phyloP scores from a whole-genome alignment of 2,329 filamentous ascomycete genomes.

The Sporothrix mexicana region DNA sequence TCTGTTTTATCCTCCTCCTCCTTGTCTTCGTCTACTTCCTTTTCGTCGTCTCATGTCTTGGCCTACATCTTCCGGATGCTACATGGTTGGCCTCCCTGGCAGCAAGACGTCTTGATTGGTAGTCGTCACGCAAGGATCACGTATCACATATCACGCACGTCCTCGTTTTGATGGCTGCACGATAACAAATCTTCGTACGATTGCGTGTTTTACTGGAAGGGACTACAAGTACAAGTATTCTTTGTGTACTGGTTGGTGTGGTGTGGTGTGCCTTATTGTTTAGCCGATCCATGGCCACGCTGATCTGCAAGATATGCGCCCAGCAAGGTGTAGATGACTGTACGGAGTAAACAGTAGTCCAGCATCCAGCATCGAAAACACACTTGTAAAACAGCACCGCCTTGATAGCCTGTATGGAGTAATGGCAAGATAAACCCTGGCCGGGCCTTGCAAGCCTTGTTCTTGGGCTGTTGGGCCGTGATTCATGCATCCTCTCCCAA shows the following conservation, averaged over 20 bases:
- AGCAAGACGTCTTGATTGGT: slow-evolving; percentile 22
- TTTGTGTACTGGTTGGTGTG: not conserved
- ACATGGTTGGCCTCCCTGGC: slow-evolving; percentile 6
- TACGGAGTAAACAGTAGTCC: not conserved
- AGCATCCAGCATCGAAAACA: too few relatives aligned
- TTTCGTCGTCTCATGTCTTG: not conserved
- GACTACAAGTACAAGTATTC: not conserved
- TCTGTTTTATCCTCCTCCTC: not conserved
- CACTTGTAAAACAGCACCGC: not conserved
- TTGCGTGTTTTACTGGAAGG: slow-evolving; percentile 17
- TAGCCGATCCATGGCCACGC: not conserved
- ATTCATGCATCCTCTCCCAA: slow-evolving; percentile 9
- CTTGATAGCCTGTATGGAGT: too few relatives aligned
- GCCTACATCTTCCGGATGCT: slow-evolving; percentile 6
- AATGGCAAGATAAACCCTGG: too few relatives aligned
- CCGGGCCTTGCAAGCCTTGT: not conserved
- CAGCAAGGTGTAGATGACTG: not conserved
- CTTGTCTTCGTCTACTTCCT: not conserved
- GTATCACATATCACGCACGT: not conserved
- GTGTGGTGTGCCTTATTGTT: not conserved
- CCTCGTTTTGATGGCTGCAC: not conserved
- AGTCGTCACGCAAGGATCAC: slow-evolving; percentile 24
- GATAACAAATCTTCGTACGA: slow-evolving; percentile 13
- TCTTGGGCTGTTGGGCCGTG: not conserved
- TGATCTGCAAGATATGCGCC: not conserved